These are phyloP conservation scores for Diaporthe destruens DNA, from an alignment of 2,329 filamentous ascomycete genomes.

Conservation along the genomic window DNA sequence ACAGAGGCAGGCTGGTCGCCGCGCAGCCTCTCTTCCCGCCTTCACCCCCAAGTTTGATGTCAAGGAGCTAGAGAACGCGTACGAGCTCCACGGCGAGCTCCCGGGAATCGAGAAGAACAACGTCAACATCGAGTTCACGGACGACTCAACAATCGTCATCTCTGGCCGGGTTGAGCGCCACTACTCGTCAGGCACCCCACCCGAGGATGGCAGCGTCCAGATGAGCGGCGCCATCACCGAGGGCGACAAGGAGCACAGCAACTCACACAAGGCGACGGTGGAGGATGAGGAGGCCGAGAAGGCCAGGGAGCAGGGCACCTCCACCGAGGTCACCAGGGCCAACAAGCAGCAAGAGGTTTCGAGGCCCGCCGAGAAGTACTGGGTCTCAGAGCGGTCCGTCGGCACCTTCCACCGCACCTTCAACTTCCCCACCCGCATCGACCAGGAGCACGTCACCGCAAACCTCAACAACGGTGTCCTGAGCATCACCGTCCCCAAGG, in stretches of 20 bases:
- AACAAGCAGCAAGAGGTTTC: conserved; percentile 42
- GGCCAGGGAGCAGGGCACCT: conserved; percentile 48
- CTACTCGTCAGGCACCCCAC: conserved; percentile 67
- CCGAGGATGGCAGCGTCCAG: conserved; percentile 59
- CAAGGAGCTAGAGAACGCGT: conserved; percentile 74
- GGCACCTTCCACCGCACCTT: conserved; percentile 78
- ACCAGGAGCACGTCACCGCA: conserved; percentile 72
- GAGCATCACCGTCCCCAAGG: conserved; percentile 74
- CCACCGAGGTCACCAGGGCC: conserved; percentile 47
- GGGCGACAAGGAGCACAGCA: conserved; percentile 46
- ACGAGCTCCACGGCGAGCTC: conserved; percentile 85
- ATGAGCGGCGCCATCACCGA: conserved; percentile 57
- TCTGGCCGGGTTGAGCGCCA: conserved; percentile 76
- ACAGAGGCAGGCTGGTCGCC: conserved; percentile 35
- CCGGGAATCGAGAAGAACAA: conserved; percentile 81
- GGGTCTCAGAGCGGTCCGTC: conserved; percentile 75
- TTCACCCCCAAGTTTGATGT: conserved; percentile 86
- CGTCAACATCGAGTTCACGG: conserved; percentile 82
- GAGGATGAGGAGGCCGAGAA: conserved; percentile 68
- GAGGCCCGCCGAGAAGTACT: conserved; percentile 65
- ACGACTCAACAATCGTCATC: conserved; percentile 79
- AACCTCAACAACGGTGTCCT: conserved; percentile 75
- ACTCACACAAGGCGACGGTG: conserved; percentile 71
- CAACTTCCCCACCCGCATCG: conserved; percentile 74
- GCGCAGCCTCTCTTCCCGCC: conserved; percentile 56